Evolutionary conservation across 176 grass and related monocot species (phyloP), one percentile per base, ranked within the genome.

Genomic region (Bonia amplexicaulis): DNA sequence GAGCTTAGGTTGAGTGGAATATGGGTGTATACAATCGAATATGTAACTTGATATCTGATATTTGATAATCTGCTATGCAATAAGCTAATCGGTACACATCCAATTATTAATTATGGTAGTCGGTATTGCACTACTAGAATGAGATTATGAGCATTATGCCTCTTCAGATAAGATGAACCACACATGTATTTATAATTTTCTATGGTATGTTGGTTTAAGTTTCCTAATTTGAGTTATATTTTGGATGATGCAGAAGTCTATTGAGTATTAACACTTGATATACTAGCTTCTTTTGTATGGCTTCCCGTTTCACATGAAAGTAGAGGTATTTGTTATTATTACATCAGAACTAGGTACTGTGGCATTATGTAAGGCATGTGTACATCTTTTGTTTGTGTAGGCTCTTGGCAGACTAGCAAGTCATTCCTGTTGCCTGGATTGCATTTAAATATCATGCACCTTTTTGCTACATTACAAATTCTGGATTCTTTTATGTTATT

Each of bases 251-350:
- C 33, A 5, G n/a, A 42, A 14, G 9, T 54, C 27, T 65, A 71
- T 25, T 70, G 63, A 71, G 67, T 16, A 58, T 69, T 69, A 15
- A 40, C 14, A 59, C 53, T 22, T 48, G 26, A 31, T 73, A 46
- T 89, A 65, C 54, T 72, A 45, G 19, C 25, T 65, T 19, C 20
- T 83, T 77, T 78, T 73, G 25, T 49, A 47, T 61, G 68, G 17
- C 7, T 60, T 65, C 22, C 27, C 46, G 4, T 52, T 65, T 80
- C 51, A 33, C 37, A 52, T 37, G 71, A 63, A 79, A 62, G 39
- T 69, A 12, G 20, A 49, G 14, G 12, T 49, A 54, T 52, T 55
- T 12, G 7, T 57, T 57, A 6, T 37, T 40, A 40, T 45, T 72
- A 53, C 59, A 66, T 47, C 12, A 47, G 74, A 74, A 73, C 25